These are phyloP conservation scores for Cercospora beticola DNA, from an alignment of 2,329 filamentous ascomycete genomes.

Conservation along the genomic window DNA sequence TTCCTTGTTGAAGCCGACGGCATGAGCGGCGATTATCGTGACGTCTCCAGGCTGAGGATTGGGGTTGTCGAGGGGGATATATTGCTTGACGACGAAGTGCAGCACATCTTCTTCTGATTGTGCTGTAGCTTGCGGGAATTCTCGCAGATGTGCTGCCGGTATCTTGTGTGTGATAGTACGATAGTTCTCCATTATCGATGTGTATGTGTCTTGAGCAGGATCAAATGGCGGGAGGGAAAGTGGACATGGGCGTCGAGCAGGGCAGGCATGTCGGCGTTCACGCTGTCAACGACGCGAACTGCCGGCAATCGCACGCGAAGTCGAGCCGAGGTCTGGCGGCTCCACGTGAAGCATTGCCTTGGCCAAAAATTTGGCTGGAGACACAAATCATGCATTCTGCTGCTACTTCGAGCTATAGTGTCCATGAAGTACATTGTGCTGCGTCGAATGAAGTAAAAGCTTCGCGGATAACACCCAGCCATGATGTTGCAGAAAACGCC, in stretches of 20 bases:
- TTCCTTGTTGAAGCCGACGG: constrained; percentile 30
- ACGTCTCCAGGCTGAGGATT: constrained; percentile 26
- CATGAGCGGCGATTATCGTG: constrained; percentile 30
- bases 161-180: constrained; percentile 10
- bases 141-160: constrained; percentile 15
- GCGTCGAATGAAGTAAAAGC: neutral
- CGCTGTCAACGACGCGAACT: constrained; percentile 9
- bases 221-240: neutral
- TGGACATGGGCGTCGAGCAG: neutral
- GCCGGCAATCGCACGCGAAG: constrained; percentile 5
- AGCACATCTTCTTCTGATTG: constrained; percentile 21
- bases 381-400: neutral
- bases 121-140: constrained; percentile 16
- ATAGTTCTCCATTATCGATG: constrained; percentile 10
- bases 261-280: neutral
- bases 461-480: neutral
- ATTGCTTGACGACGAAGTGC: constrained; percentile 29
- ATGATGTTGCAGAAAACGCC: neutral
- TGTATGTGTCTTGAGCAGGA: neutral
- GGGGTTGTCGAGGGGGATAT: constrained; percentile 25
- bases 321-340: constrained; percentile 8
- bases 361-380: neutral
- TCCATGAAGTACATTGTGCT: neutral
- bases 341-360: neutral
- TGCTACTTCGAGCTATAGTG: neutral